Conservation (phyloP, 495 filamentous ascomycete genomes). For the Symbiotaphrina buchneri region DNA sequence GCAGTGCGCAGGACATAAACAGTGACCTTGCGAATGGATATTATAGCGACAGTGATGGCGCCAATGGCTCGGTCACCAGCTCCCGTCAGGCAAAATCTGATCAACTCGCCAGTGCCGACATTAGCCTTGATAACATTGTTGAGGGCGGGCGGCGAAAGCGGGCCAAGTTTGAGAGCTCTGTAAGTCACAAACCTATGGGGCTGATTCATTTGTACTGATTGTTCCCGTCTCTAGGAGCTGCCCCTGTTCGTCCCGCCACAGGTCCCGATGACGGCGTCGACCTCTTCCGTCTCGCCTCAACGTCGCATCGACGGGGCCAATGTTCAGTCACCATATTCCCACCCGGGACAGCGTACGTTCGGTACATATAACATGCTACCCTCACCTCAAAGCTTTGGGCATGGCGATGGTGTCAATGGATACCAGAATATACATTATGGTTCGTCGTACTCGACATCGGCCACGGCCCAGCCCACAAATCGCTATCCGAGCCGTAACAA, state of each 20-base stretch:
- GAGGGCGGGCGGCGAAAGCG: conserved; percentile 89
- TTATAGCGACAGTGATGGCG: conserved; percentile 70
- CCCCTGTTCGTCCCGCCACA: conserved; percentile 87
- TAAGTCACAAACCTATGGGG: conserved; percentile 36
- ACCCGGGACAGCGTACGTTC: conserved; percentile 50
- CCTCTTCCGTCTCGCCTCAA: conserved; percentile 81
- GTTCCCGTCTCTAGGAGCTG: conserved; percentile 58
- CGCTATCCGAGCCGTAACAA: conserved; percentile 39
- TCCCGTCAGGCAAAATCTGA: conserved; percentile 56
- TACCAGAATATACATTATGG: too few species aligned
- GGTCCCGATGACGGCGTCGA: conserved; percentile 69
- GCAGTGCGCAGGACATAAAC: conserved; percentile 29
- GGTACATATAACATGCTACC: conserved; percentile 47
- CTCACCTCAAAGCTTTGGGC: conserved; percentile 54
- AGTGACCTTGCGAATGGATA: conserved; percentile 40
- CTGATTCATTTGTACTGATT: background rate
- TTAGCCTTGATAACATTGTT: conserved; percentile 93
- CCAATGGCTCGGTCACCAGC: conserved; percentile 40
- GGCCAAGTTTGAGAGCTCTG: conserved; percentile 93
- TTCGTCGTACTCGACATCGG: conserved; percentile 30
- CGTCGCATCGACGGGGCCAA: conserved; percentile 37
- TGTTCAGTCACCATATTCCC: conserved; percentile 40
- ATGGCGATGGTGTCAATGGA: conserved; percentile 25
- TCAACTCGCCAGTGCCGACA: conserved; percentile 78
- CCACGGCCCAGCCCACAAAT: conserved; percentile 30